Evolutionary conservation across 2,329 filamentous ascomycete genomes (phyloP).

Genomic region (Penicillium sp.): DNA sequence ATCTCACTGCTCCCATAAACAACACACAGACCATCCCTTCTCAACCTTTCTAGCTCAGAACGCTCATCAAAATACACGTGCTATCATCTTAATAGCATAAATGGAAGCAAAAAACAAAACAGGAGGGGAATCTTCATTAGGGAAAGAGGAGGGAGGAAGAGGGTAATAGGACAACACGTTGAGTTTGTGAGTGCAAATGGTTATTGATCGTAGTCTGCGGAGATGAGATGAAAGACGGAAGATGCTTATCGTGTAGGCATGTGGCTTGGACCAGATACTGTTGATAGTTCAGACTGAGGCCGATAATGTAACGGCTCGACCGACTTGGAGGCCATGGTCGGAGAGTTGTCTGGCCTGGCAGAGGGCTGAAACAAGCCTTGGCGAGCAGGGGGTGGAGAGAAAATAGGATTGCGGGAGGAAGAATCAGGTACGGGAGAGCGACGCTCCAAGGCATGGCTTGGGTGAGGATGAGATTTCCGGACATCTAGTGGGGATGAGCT

Average conservation of each 20-base stretch:
- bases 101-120: conserved; percentile 2
- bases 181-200: neutral
- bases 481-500: conserved; percentile 42
- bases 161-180: conserved; percentile 5
- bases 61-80: conserved; percentile 20
- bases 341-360: conserved; percentile 32
- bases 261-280: conserved; percentile 31
- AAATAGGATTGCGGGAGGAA: conserved; percentile 28
- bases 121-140: conserved; percentile 18
- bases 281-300: conserved; percentile 28
- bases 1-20: conserved; percentile 3
- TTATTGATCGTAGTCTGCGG: neutral
- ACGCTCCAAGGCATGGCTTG: conserved; percentile 25
- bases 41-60: conserved; percentile 9
- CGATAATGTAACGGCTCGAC: conserved; percentile 32
- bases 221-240: neutral
- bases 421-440: conserved; percentile 25
- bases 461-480: conserved; percentile 37
- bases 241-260: conserved; percentile 33
- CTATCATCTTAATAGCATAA: conserved; percentile 10
- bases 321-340: conserved; percentile 30
- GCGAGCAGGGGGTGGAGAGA: conserved; percentile 36
- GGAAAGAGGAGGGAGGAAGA: conserved; percentile 7
- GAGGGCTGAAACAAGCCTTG: conserved; percentile 36
- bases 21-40: conserved; percentile 1